Evolutionary conservation across 2,329 filamentous ascomycete genomes (phyloP), one percentile per base, ranked within the genome.

Genomic region (Endoconidiophora polonica): DNA sequence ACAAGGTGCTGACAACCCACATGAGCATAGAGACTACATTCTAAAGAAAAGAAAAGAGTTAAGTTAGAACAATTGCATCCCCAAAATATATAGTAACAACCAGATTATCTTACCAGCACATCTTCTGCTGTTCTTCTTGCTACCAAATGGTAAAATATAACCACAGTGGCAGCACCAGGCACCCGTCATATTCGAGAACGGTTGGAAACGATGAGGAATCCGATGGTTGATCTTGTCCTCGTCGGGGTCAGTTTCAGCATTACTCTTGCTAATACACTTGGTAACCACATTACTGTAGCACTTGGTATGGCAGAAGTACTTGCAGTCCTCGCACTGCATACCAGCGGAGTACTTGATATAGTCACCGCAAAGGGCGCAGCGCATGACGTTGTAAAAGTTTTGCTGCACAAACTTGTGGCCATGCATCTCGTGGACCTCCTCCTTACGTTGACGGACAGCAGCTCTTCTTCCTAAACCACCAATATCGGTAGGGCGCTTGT

Each of bases 351-450:
- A 96, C 63, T 96, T 98, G 67, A 98, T 81, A 61, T 98, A 96
- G 58, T 98, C 91, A 54, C 88, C 91, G 63, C 91, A 98, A 36
- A 96, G 79, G 12, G 91, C 91, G 66, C 91, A 98, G 55, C 91
- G 90, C 91, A 98, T 98, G 62, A 98, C 95, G 73, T 96, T 98
- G 79, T 96, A 98, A 66, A 98, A 98, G 65, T 95, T 91, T 64
- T 95, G 88, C 61, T 91, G 85, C 50, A 96, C 82, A 62, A 98
- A 98, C 68, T 96, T 98, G 79, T 98, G 91, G 45, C 91, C 91
- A 63, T 94, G 95, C 72, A 95, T 94, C 68, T 98, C 91, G 68
- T 95, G 86, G 3, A 98, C 82, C 60, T 96, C 88, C 65, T 98
- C 91, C 70, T 98, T 98, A 61, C 86, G 86, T 67, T 98, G 90